phyloP scores from a whole-genome alignment of 139 green algal species.

The Monoraphidium neglectum region DNA sequence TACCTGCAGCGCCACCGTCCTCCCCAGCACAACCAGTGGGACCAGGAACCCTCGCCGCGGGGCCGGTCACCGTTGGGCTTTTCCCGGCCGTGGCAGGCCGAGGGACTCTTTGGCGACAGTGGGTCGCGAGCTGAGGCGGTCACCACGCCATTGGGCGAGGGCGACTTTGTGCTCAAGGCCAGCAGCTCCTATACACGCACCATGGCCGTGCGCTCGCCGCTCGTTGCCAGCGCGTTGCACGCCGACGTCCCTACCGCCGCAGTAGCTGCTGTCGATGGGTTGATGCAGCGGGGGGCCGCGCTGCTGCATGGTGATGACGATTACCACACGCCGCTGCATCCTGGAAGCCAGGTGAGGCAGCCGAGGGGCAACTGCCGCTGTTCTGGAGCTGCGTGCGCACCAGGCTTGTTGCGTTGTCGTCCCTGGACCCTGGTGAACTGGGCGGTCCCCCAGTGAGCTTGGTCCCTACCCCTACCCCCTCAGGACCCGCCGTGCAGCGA shows the following conservation, averaged over 20 bases:
- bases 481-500: not conserved
- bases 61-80: slow-evolving; percentile 2
- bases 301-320: not conserved
- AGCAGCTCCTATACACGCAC: slow-evolving; percentile 22
- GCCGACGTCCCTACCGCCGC: slow-evolving; percentile 8
- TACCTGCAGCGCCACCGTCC: not conserved
- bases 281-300: not conserved
- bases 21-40: not conserved
- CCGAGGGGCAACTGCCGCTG: no score
- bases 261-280: slow-evolving; percentile 1
- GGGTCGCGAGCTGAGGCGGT: no score
- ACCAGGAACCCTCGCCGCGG: not conserved
- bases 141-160: not conserved
- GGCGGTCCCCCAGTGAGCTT: not conserved
- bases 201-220: not conserved
- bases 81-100: no score
- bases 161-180: slow-evolving; percentile 27
- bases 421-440: not conserved
- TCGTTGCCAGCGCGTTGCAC: not conserved
- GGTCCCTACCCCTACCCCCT: not conserved
- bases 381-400: no score
- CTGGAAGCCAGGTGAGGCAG: no score
- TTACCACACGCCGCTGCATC: no score
- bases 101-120: no score
- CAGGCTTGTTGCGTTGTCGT: not conserved